Conservation (phyloP, 2,329 filamentous ascomycete species). For the Alternaria alternata region DNA sequence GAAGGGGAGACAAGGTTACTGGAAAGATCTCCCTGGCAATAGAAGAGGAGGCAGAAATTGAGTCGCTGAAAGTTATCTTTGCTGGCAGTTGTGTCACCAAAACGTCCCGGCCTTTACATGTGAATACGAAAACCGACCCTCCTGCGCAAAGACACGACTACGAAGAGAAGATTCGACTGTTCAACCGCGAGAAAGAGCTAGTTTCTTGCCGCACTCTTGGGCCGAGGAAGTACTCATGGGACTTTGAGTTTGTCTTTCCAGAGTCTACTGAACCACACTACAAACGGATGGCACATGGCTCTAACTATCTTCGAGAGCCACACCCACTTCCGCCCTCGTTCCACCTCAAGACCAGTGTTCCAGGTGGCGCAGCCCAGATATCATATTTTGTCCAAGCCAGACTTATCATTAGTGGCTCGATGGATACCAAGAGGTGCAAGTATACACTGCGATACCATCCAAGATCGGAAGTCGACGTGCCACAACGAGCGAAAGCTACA, state of each 20-base stretch:
- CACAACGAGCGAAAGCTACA: slow-evolving; percentile 27
- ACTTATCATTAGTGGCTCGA: slow-evolving; percentile 25
- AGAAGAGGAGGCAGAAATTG: slow-evolving; percentile 39
- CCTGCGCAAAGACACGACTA: slow-evolving; percentile 30
- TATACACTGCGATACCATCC: slow-evolving; percentile 40
- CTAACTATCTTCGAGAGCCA: slow-evolving; percentile 41
- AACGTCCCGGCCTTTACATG: slow-evolving; percentile 38
- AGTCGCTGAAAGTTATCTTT: slow-evolving; percentile 41
- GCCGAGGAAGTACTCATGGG: slow-evolving; percentile 44
- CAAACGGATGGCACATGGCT: slow-evolving; percentile 37
- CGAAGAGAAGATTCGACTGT: slow-evolving; percentile 41
- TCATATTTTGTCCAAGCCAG: slow-evolving; percentile 43
- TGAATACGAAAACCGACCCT: slow-evolving; percentile 24
- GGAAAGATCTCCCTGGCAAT: slow-evolving; percentile 42
- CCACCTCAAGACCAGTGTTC: slow-evolving; percentile 33
- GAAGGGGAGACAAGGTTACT: slow-evolving; percentile 44
- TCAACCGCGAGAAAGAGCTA: slow-evolving; percentile 38
- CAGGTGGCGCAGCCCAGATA: slow-evolving; percentile 40
- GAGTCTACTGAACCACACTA: slow-evolving; percentile 38
- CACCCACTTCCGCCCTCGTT: slow-evolving; percentile 48
- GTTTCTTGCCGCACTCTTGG: slow-evolving; percentile 26
- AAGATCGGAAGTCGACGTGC: slow-evolving; percentile 18
- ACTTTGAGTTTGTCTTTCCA: slow-evolving; percentile 48
- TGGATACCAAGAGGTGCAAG: slow-evolving; percentile 27
- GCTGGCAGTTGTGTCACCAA: slow-evolving; percentile 44